A percentile compares a stretch with the other conserved stretches of the same genome.
phyloP scores from a whole-genome alignment of 2,329 filamentous ascomycete genomes.

The Coleophoma eucalyptorum region DNA sequence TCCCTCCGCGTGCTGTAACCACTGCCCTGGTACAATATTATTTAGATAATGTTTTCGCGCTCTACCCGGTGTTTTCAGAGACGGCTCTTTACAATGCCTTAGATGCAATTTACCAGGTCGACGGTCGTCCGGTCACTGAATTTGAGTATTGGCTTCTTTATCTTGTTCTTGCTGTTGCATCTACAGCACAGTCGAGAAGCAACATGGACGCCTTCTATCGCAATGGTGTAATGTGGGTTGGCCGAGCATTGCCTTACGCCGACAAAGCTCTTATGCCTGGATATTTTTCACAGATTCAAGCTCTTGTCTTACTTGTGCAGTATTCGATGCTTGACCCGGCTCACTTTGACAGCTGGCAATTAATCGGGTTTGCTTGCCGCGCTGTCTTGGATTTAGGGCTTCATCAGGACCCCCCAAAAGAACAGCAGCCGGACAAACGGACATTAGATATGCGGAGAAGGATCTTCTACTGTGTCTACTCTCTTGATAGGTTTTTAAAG shows the following conservation, averaged over 20 bases:
- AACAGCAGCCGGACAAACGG: constrained; percentile 62
- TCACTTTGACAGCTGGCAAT: constrained; percentile 91
- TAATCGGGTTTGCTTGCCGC: constrained; percentile 85
- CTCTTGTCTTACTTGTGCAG: constrained; percentile 78
- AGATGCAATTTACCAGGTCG: constrained; percentile 75
- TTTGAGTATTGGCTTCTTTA: constrained; percentile 84
- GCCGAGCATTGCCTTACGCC: constrained; percentile 68
- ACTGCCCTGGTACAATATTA: constrained; percentile 76
- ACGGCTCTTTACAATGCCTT: constrained; percentile 73
- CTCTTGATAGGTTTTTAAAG: constrained; percentile 69
- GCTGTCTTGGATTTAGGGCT: constrained; percentile 86
- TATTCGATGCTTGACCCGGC: constrained; percentile 88
- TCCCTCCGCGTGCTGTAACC: constrained; percentile 70
- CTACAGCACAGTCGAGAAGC: constrained; percentile 67
- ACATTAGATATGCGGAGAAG: constrained; percentile 74
- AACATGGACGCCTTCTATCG: constrained; percentile 61
- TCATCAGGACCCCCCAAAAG: constrained; percentile 82
- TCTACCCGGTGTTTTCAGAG: constrained; percentile 82
- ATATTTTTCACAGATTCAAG: constrained; percentile 81
- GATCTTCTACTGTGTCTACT: constrained; percentile 88
- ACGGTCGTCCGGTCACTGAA: constrained; percentile 52
- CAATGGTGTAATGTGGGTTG: constrained; percentile 52
- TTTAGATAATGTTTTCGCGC: constrained; percentile 73
- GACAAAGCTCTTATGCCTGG: constrained; percentile 84
- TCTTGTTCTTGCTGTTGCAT: constrained; percentile 84